Percentiles rank a stretch among this genome's conserved stretches.
Conservation (phyloP, 768 basidiomycete genomes). For the Glaciozyma martinii region DNA sequence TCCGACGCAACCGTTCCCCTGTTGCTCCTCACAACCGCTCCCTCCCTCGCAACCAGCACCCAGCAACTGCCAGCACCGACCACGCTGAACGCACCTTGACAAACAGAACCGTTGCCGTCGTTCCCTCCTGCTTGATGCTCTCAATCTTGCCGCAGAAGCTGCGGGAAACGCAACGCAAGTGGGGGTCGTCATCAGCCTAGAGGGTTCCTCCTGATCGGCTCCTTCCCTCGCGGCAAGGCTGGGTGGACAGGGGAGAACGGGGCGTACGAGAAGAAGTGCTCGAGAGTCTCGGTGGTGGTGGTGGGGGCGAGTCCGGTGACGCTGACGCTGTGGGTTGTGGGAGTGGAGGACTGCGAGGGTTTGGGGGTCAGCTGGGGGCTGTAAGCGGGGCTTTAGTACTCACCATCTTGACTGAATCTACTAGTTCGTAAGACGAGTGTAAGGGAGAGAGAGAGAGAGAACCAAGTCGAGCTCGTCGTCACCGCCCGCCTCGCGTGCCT, state of each 20-base stretch:
- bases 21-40: neutral
- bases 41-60: neutral
- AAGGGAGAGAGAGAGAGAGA: too few relatives aligned
- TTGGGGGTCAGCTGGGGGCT: neutral
- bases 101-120: constrained; percentile 66
- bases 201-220: neutral
- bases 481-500: too few relatives aligned
- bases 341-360: neutral
- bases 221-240: constrained; percentile 42
- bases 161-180: too few relatives aligned
- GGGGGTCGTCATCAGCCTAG: constrained; percentile 14
- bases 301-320: constrained; percentile 60
- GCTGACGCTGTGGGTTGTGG: neutral
- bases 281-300: constrained; percentile 59
- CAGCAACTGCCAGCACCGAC: neutral
- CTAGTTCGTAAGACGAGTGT: too few relatives aligned
- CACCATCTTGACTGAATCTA: too few relatives aligned
- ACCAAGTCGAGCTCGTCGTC: too few relatives aligned
- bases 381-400: too few relatives aligned
- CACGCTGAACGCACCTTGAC: constrained; percentile 50
- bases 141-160: constrained; percentile 79
- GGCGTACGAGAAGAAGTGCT: constrained; percentile 56
- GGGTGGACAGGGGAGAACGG: neutral
- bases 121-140: constrained; percentile 39
- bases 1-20: neutral